Evolutionary conservation across 192 early-diverging fungal genomes (phyloP).

Genomic region (Phycomyces blakesleeanus): DNA sequence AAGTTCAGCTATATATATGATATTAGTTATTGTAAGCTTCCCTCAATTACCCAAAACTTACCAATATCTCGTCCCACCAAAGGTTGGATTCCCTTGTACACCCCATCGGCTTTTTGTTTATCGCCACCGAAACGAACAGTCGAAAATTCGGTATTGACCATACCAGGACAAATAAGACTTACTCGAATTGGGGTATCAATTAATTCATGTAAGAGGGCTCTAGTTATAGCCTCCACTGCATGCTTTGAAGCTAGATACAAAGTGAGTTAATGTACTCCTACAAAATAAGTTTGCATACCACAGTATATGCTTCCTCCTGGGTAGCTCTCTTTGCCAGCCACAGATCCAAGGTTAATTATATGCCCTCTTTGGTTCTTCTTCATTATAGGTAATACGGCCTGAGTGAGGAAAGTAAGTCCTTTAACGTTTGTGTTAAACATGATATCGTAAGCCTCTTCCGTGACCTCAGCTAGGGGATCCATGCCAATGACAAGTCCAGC

Average conservation of each 20-base stretch:
- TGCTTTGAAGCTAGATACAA: constrained; percentile 60
- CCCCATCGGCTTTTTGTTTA: constrained; percentile 54
- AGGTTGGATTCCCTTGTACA: constrained; percentile 76
- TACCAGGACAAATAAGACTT: constrained; percentile 69
- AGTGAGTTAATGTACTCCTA: neutral
- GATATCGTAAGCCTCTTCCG: constrained; percentile 63
- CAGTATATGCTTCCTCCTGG: constrained; percentile 77
- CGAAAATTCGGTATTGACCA: constrained; percentile 93
- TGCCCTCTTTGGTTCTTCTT: constrained; percentile 63
- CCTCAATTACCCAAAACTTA: constrained; percentile 21
- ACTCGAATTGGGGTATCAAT: constrained; percentile 68
- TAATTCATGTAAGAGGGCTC: constrained; percentile 70
- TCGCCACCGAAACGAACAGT: constrained; percentile 75
- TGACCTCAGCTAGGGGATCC: constrained; percentile 60
- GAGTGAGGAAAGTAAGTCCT: constrained; percentile 74
- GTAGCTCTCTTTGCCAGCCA: constrained; percentile 71
- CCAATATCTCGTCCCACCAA: constrained; percentile 73
- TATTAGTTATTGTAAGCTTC: neutral
- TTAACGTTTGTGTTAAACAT: constrained; percentile 92
- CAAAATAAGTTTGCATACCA: constrained; percentile 8
- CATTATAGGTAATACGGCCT: constrained; percentile 79
- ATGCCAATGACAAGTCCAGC: constrained; percentile 69
- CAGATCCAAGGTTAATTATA: constrained; percentile 84
- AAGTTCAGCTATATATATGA: constrained; percentile 45
- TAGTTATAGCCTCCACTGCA: constrained; percentile 79